These are phyloP conservation scores for Antrodiella citrinella DNA, from an alignment of 768 basidiomycete genomes.

Conservation along the genomic window DNA sequence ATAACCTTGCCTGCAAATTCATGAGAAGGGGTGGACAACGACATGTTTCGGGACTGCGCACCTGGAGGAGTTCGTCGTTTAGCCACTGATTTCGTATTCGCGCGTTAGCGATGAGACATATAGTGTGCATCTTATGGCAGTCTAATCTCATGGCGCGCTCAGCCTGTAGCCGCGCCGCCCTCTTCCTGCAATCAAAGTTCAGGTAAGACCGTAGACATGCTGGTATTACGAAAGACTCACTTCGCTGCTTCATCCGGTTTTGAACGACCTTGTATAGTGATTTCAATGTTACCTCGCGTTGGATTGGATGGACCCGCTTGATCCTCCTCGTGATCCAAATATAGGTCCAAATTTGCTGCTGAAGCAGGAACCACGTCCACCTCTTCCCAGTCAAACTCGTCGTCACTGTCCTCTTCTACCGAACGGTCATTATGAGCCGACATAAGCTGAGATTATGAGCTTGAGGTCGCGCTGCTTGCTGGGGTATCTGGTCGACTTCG, in stretches of 20 bases:
- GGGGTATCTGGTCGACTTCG: too few relatives aligned
- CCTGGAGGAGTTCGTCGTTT: constrained; percentile 78
- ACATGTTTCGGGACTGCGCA: constrained; percentile 26
- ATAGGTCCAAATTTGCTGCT: background rate
- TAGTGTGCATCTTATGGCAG: constrained; percentile 85
- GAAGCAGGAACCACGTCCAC: constrained; percentile 44
- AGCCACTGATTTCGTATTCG: constrained; percentile 74
- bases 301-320: constrained; percentile 19
- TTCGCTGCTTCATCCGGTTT: constrained; percentile 33
- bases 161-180: constrained; percentile 40
- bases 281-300: constrained; percentile 53
- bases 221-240: constrained; percentile 28
- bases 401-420: constrained; percentile 36
- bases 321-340: constrained; percentile 4
- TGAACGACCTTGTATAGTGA: constrained; percentile 49
- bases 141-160: constrained; percentile 72
- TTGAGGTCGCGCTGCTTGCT: too few relatives aligned
- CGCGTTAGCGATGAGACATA: constrained; percentile 72
- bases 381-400: constrained; percentile 79
- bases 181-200: constrained; percentile 27
- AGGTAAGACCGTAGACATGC: background rate
- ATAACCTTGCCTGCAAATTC: constrained; percentile 77
- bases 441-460: too few relatives aligned
- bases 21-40: background rate
- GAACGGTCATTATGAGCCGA: constrained; percentile 7